Evolutionary conservation across 257 asterid species (phyloP).

Genomic region (Plantago ovata): DNA sequence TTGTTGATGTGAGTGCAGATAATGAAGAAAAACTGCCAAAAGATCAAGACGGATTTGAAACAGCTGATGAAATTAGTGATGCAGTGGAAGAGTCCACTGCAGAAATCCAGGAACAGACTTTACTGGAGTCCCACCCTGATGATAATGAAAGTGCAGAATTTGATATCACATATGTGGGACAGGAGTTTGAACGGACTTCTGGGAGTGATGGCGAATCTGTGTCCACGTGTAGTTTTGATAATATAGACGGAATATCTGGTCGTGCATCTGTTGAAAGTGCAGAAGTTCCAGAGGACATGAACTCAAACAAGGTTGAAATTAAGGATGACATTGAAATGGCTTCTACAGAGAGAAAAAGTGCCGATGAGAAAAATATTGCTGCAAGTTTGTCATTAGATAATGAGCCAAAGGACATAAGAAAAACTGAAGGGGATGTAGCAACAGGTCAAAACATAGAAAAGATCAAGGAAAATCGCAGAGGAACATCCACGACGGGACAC

Average conservation of each 20-base stretch:
- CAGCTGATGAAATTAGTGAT: constrained; percentile 22
- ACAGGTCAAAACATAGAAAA: constrained; percentile 29
- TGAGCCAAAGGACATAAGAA: constrained; percentile 27
- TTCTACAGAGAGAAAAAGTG: constrained; percentile 25
- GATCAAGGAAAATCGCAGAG: constrained; percentile 28
- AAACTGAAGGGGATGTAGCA: constrained; percentile 32
- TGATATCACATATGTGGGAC: constrained; percentile 19
- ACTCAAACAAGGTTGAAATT: constrained; percentile 31
- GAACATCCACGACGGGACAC: constrained; percentile 24
- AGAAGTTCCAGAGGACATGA: constrained; percentile 23
- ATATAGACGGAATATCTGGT: constrained; percentile 26
- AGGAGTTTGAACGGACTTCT: constrained; percentile 27
- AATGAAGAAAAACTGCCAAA: constrained; percentile 29
- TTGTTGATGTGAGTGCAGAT: constrained; percentile 19
- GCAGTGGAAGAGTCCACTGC: constrained; percentile 22
- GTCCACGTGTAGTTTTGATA: constrained; percentile 31
- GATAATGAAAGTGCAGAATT: constrained; percentile 25
- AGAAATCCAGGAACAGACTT: constrained; percentile 17
- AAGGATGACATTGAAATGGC: constrained; percentile 23
- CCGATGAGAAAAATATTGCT: constrained; percentile 28
- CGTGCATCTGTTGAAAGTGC: constrained; percentile 35
- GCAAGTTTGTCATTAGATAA: constrained; percentile 21
- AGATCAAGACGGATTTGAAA: constrained; percentile 25
- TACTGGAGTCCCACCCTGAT: constrained; percentile 28
- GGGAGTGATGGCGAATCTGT: constrained; percentile 48